Conservation (phyloP, 257 asterid species). For the Eustoma russellianum region DNA sequence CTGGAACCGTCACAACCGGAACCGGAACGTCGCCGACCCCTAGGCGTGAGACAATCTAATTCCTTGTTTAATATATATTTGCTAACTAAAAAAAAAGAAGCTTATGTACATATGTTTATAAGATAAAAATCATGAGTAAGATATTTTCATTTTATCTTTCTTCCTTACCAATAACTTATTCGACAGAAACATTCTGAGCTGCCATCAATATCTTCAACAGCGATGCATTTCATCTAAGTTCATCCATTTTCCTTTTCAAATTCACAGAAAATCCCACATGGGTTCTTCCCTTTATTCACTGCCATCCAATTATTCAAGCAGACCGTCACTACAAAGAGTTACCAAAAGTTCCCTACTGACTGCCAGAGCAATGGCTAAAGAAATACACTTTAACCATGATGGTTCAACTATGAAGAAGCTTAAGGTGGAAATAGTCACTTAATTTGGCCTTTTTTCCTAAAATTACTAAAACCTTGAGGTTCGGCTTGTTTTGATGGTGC, state of each 20-base stretch:
- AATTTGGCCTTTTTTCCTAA: background rate
- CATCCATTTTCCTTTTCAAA: background rate
- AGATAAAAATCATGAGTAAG: too few species aligned
- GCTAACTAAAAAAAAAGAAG: too few species aligned
- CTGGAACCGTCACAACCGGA: too few species aligned
- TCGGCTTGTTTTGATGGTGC: constrained; percentile 10
- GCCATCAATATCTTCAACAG: constrained; percentile 3
- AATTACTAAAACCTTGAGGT: background rate
- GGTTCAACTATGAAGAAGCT: constrained; percentile 74
- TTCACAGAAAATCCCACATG: constrained; percentile 19
- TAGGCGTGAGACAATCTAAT: too few species aligned
- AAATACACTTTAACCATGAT: constrained; percentile 69
- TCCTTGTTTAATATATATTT: too few species aligned
- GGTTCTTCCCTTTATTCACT: constrained; percentile 41
- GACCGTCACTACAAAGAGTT: constrained; percentile 20
- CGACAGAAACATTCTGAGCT: background rate
- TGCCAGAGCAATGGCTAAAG: constrained; percentile 61
- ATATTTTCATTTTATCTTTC: constrained; percentile 2
- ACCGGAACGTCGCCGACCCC: too few species aligned
- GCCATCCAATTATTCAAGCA: constrained; percentile 36
- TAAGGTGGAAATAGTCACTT: constrained; percentile 25
- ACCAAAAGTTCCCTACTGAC: constrained; percentile 29
- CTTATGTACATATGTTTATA: too few species aligned
- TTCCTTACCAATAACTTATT: constrained; percentile 3
- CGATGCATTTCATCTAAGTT: background rate